Evolutionary conservation across 129 eudicot species (phyloP), one percentile per base, ranked within the genome.

Genomic region (Chrysanthemum makinoi): DNA sequence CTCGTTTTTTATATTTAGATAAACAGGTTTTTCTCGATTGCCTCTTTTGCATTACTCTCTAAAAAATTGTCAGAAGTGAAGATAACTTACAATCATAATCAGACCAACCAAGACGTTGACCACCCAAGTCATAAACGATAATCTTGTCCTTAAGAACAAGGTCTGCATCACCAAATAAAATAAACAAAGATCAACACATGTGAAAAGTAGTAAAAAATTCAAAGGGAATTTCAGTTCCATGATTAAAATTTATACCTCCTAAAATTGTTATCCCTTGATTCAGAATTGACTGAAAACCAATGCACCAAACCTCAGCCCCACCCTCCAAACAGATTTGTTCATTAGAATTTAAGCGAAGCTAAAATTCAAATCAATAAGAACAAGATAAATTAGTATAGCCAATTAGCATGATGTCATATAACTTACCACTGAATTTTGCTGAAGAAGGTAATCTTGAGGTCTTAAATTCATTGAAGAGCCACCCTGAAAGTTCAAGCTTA

Each of bases 361-460:
- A 39, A 77, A 17, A 62, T 71, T 14, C 52, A n/a, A 59, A 2
- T 66, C 10, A 33, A 57, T 16, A 39, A 3, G 10, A 62, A 55
- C 26, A 28, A 70, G 14, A 59, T 24, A 47, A 4, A 13, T 50
- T 3, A 48, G 24, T 16, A 59, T 28, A 20, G 69, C 43, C 12
- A 47, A 12, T 76, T 59, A 51, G 54, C 47, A 65, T 44, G 9
- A 74, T 30, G n/a, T 6, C 22, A 12, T 44, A 53, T 46, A 35
- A 86, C 91, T 79, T 86, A 95, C 99, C 70, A 81, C 72, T 0
- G 96, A 81, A 52, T 84, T 88, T 65, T 90, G 96, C 85, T 95
- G 90, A 63, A 90, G 81, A 82, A 95, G 94, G 83, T 95, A 95
- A 80, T 95, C 97, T 46, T 95, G 87, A 10, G 97, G 97, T 44